Conservation (phyloP, 2,329 filamentous ascomycete species). For the Ilyonectria mors-panacis region DNA sequence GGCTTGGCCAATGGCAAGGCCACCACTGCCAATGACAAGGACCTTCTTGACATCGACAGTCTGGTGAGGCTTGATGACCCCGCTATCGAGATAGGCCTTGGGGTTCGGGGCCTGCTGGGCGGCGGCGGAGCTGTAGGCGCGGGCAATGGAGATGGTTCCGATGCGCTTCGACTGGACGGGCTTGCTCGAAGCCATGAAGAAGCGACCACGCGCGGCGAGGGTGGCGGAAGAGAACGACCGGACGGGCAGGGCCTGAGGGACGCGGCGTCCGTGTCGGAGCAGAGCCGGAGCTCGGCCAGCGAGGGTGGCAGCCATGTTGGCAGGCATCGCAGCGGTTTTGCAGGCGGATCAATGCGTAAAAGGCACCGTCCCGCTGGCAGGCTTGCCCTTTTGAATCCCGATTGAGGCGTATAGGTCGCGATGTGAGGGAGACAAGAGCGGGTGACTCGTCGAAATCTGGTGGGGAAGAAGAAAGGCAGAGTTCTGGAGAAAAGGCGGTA, state of each 20-base stretch:
- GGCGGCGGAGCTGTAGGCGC: constrained; percentile 59
- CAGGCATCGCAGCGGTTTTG: constrained; percentile 55
- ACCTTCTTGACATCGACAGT: constrained; percentile 96
- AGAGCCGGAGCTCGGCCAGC: constrained; percentile 71
- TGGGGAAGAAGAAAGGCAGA: constrained; percentile 36
- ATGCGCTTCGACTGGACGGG: constrained; percentile 59
- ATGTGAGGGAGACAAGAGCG: constrained; percentile 41
- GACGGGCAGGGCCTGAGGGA: constrained; percentile 61
- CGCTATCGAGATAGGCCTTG: constrained; percentile 90
- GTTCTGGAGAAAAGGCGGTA: constrained; percentile 43
- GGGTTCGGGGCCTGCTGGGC: constrained; percentile 82
- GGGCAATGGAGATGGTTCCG: constrained; percentile 62
- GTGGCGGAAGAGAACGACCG: constrained; percentile 61
- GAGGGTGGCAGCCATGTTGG: constrained; percentile 59
- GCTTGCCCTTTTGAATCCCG: constrained; percentile 51
- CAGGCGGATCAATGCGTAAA: constrained; percentile 54
- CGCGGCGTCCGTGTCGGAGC: constrained; percentile 68
- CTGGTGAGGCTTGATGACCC: constrained; percentile 84
- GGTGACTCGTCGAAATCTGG: constrained; percentile 45
- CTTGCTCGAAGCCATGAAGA: constrained; percentile 49
- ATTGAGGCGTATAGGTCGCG: constrained; percentile 48
- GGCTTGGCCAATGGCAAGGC: constrained; percentile 95
- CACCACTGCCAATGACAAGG: constrained; percentile 94
- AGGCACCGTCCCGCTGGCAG: constrained; percentile 55
- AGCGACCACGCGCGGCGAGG: constrained; percentile 47